Conservation (phyloP, 331 rosid genomes). For the Erythrophleum ivorense region DNA sequence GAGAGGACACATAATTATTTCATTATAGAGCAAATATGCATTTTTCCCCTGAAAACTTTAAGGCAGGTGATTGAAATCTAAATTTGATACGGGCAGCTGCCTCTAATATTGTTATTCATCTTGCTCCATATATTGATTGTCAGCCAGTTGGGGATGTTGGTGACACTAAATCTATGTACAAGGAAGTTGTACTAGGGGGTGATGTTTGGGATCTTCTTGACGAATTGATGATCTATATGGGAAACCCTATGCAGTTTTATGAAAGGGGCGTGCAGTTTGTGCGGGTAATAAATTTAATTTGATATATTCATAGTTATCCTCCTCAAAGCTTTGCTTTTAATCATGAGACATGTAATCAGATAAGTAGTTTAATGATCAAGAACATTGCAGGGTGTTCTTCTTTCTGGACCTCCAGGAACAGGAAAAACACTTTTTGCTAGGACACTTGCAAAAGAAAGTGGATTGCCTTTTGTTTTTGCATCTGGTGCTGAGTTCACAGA, state of each 20-base stretch:
- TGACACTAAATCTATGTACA: constrained; percentile 81
- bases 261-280: constrained; percentile 91
- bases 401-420: constrained; percentile 99
- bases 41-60: not conserved
- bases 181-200: constrained; percentile 95
- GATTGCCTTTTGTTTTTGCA: constrained; percentile 95
- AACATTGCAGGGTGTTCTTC: constrained; percentile 87
- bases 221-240: constrained; percentile 95
- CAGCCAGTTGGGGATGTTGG: constrained; percentile 93
- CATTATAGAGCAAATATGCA: constrained; percentile 11
- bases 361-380: constrained; percentile 42
- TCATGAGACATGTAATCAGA: constrained; percentile 2
- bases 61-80: constrained; percentile 24
- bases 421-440: constrained; percentile 98
- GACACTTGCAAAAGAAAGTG: constrained; percentile 89
- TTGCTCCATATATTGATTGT: constrained; percentile 11
- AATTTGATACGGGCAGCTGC: constrained; percentile 24
- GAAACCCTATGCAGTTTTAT: constrained; percentile 95
- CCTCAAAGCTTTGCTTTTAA: constrained; percentile 29
- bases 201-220: constrained; percentile 99
- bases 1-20: constrained; percentile 15
- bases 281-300: constrained; percentile 65
- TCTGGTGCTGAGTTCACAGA: constrained; percentile 99
- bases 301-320: constrained; percentile 27
- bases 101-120: constrained; percentile 6